Evolutionary conservation across 495 filamentous ascomycete species (phyloP).

Genomic region (Talaromyces nanjingensis): DNA sequence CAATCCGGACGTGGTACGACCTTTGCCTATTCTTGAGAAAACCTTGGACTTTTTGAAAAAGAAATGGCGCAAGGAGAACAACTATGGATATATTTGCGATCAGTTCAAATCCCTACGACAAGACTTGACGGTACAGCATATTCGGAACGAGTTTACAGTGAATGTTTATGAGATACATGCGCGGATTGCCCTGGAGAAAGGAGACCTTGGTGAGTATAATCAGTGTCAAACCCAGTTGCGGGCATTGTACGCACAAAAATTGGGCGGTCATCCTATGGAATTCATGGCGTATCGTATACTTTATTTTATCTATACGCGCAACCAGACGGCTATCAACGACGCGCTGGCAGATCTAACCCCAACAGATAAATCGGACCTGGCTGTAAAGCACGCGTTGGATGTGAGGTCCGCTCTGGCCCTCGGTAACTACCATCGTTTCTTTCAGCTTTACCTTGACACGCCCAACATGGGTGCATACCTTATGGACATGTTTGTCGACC

Average conservation of each 20-base stretch:
- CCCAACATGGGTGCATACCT: conserved; percentile 98
- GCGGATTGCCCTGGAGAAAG: conserved; percentile 95
- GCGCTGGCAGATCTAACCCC: conserved; percentile 94
- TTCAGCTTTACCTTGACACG: conserved; percentile 86
- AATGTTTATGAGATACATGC: conserved; percentile 96
- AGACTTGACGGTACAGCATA: conserved; percentile 95
- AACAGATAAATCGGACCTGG: conserved; percentile 78
- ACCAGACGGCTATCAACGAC: conserved; percentile 97
- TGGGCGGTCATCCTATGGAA: conserved; percentile 86
- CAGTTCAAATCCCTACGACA: conserved; percentile 98
- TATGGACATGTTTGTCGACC: conserved; percentile 96
- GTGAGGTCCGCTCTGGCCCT: conserved; percentile 87
- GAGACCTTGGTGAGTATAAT: conserved; percentile 99
- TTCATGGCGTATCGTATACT: conserved; percentile 99
- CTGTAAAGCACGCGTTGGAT: conserved; percentile 85
- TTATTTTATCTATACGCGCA: conserved; percentile 98
- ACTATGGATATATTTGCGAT: conserved; percentile 96
- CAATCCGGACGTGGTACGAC: conserved; percentile 79
- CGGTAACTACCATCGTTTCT: conserved; percentile 96
- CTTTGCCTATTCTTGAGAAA: conserved; percentile 69
- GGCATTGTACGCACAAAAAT: conserved; percentile 74
- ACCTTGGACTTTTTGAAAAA: conserved; percentile 83
- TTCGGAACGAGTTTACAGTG: conserved; percentile 92
- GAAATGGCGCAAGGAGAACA: conserved; percentile 90
- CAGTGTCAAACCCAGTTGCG: conserved; percentile 98